Evolutionary conservation across 805 yeast species (phyloP).

Genomic region (Candida lessepsii): DNA sequence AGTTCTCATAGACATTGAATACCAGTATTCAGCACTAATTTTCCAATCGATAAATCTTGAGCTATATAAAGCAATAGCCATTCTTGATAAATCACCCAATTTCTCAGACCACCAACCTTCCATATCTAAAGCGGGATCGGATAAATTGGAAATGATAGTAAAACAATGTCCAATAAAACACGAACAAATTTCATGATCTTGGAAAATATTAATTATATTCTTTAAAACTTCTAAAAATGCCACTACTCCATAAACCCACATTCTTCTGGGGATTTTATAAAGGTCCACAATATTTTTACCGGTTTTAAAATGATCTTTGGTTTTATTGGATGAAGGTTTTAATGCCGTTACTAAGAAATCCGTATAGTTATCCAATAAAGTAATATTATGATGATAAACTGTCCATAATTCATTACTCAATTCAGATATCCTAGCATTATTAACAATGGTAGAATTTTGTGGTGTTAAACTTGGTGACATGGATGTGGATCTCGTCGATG

Average conservation of each 20-base stretch:
- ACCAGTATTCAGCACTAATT: constrained; percentile 80
- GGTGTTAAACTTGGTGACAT: constrained; percentile 17
- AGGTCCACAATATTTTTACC: constrained; percentile 76
- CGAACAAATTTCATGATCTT: constrained; percentile 75
- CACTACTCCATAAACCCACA: constrained; percentile 86
- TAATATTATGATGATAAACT: constrained; percentile 65
- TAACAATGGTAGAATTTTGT: constrained; percentile 9
- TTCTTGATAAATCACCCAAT: constrained; percentile 79
- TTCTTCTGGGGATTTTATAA: constrained; percentile 72
- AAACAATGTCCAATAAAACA: constrained; percentile 75
- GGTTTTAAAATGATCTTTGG: constrained; percentile 51
- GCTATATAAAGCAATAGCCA: constrained; percentile 84
- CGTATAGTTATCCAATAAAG: constrained; percentile 65
- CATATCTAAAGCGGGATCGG: constrained; percentile 55
- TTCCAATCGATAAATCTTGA: constrained; percentile 86
- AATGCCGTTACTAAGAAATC: constrained; percentile 71
- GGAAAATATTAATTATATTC: constrained; percentile 68
- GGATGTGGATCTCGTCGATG: constrained; percentile 9
- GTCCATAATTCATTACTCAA: constrained; percentile 64
- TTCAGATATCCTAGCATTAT: constrained; percentile 40
- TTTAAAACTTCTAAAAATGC: constrained; percentile 76
- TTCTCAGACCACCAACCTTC: constrained; percentile 83
- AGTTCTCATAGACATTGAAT: constrained; percentile 65
- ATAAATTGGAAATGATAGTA: constrained; percentile 52
- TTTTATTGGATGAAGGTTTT: constrained; percentile 52